phyloP scores from a whole-genome alignment of 495 filamentous ascomycete genomes.

The Achaetomiella virescens region DNA sequence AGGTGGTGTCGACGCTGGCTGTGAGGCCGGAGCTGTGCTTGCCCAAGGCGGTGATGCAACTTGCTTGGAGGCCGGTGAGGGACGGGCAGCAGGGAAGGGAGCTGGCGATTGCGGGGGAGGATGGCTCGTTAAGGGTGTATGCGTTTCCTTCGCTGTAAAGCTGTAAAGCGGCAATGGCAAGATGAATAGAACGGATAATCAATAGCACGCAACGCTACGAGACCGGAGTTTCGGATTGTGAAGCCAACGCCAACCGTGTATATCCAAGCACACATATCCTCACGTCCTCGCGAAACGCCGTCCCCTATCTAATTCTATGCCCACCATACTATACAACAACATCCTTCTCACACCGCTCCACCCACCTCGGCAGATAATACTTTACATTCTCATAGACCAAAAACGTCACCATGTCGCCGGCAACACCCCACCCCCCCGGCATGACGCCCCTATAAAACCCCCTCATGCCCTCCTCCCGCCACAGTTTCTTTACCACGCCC shows the following conservation, averaged over 20 bases:
- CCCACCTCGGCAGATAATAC: constrained; percentile 52
- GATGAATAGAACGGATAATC: no score
- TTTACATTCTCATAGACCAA: constrained; percentile 94
- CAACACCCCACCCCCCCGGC: constrained; percentile 82
- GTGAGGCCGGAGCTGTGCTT: constrained; percentile 46
- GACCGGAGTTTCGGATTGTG: no score
- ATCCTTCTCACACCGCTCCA: neutral
- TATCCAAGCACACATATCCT: neutral
- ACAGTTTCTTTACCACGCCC: constrained; percentile 69
- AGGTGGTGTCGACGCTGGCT: constrained; percentile 38
- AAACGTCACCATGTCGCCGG: constrained; percentile 97
- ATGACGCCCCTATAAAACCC: constrained; percentile 93
- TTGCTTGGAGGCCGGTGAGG: constrained; percentile 66
- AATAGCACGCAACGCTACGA: no score
- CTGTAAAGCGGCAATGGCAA: no score
- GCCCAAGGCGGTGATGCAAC: constrained; percentile 64
- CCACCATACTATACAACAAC: neutral
- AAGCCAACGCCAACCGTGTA: neutral
- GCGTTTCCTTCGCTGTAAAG: constrained; percentile 35
- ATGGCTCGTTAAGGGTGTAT: constrained; percentile 72
- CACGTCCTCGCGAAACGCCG: neutral
- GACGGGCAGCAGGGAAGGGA: constrained; percentile 33
- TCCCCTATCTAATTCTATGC: constrained; percentile 3
- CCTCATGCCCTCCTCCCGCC: constrained; percentile 65
- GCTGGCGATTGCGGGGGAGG: constrained; percentile 77